phyloP scores from a whole-genome alignment of 257 asterid species.

The Marsdenia floribunda region DNA sequence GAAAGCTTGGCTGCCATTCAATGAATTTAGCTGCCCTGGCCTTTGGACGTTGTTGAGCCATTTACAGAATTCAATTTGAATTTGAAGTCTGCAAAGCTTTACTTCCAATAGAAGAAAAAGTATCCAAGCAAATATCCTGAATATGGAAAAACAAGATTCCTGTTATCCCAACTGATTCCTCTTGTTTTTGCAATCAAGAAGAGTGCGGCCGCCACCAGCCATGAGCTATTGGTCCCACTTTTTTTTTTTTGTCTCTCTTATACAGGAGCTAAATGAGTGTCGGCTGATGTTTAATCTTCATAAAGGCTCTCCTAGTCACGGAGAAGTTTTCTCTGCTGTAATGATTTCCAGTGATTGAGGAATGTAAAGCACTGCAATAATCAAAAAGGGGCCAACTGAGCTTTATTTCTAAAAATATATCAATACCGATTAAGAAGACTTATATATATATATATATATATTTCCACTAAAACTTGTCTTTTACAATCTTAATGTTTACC shows the following conservation, averaged over 20 bases:
- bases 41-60: not conserved
- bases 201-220: slow-evolving; percentile 12
- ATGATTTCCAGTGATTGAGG: not conserved
- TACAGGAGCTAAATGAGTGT: not conserved
- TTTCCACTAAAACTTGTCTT: not conserved
- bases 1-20: slow-evolving; percentile 29
- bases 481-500: not conserved
- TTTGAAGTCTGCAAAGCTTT: slow-evolving; percentile 9
- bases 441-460: not conserved
- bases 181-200: not conserved
- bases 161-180: slow-evolving; percentile 2
- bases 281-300: not conserved
- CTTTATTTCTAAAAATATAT: not conserved
- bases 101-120: slow-evolving; percentile 17
- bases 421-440: not conserved
- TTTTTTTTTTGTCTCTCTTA: not conserved
- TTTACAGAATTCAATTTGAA: not conserved
- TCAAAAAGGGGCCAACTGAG: not conserved
- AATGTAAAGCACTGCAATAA: not conserved
- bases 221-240: slow-evolving; percentile 3
- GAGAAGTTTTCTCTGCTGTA: not conserved
- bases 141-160: slow-evolving; percentile 17
- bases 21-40: slow-evolving; percentile 18
- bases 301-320: not conserved
- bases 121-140: slow-evolving; percentile 1